Evolutionary conservation across 495 filamentous ascomycete genomes (phyloP).

Genomic region (Saxophila tyrrhenica): DNA sequence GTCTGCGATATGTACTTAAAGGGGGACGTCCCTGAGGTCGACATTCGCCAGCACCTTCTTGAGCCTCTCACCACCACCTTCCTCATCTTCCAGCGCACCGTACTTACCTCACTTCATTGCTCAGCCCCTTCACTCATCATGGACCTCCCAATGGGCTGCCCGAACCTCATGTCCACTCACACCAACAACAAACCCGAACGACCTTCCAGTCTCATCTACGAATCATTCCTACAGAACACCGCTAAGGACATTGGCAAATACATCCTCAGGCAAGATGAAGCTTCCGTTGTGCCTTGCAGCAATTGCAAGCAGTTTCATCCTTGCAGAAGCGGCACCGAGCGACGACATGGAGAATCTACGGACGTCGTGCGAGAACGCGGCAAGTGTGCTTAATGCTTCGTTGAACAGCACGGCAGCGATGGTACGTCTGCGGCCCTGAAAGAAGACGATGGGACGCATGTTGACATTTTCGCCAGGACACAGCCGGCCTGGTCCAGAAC

Average conservation of each 20-base stretch:
- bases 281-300: background rate
- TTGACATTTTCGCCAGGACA: background rate
- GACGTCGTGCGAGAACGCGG: background rate
- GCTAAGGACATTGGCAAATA: background rate
- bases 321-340: background rate
- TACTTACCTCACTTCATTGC: background rate
- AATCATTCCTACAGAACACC: constrained; percentile 10
- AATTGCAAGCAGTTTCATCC: background rate
- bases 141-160: background rate
- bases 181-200: background rate
- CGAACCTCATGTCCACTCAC: background rate
- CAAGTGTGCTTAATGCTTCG: background rate
- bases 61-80: background rate
- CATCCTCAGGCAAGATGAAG: background rate
- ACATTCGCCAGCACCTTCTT: background rate
- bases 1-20: background rate
- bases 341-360: background rate
- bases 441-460: background rate
- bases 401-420: background rate
- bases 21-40: background rate
- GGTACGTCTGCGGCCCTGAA: background rate
- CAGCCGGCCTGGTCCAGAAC: background rate
- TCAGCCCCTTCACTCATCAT: background rate
- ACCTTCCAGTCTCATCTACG: constrained; percentile 1
- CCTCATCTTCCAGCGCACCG: background rate